A percentile compares a stretch with the other conserved stretches of the same genome.
These are phyloP conservation scores for Isabelozyma pseudorhagii DNA, from an alignment of 805 yeast genomes.

Conservation along the genomic window DNA sequence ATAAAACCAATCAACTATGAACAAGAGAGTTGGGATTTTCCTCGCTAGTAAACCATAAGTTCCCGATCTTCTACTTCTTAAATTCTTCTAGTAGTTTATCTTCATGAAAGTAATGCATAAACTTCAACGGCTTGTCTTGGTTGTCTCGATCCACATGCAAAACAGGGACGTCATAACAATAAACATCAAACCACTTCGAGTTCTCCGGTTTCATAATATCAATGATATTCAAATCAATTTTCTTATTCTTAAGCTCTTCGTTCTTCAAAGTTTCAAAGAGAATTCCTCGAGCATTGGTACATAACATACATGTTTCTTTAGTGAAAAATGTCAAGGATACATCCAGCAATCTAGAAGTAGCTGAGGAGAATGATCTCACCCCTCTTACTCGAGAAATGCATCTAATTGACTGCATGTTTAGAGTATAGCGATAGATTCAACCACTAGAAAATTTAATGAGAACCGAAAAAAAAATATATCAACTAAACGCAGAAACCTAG, in stretches of 20 bases:
- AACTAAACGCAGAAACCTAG: too few species aligned
- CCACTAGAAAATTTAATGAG: too few species aligned
- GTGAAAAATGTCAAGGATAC: constrained; percentile 55
- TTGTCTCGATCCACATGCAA: constrained; percentile 56
- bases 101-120: constrained; percentile 65
- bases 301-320: constrained; percentile 65
- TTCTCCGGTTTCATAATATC: constrained; percentile 63
- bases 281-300: constrained; percentile 60
- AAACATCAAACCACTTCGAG: constrained; percentile 64
- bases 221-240: constrained; percentile 36
- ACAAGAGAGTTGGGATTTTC: too few species aligned
- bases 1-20: too few species aligned
- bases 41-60: too few species aligned
- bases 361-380: not conserved
- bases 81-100: constrained; percentile 55
- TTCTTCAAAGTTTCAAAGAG: constrained; percentile 41
- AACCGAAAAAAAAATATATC: too few species aligned
- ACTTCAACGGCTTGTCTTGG: constrained; percentile 49
- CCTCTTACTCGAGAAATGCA: not conserved
- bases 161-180: constrained; percentile 79
- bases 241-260: constrained; percentile 16
- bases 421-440: not conserved
- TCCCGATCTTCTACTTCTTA: constrained; percentile 14
- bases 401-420: not conserved
- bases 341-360: not conserved